Conservation (phyloP, 768 basidiomycete species). For the Daedaleopsis sinensis region DNA sequence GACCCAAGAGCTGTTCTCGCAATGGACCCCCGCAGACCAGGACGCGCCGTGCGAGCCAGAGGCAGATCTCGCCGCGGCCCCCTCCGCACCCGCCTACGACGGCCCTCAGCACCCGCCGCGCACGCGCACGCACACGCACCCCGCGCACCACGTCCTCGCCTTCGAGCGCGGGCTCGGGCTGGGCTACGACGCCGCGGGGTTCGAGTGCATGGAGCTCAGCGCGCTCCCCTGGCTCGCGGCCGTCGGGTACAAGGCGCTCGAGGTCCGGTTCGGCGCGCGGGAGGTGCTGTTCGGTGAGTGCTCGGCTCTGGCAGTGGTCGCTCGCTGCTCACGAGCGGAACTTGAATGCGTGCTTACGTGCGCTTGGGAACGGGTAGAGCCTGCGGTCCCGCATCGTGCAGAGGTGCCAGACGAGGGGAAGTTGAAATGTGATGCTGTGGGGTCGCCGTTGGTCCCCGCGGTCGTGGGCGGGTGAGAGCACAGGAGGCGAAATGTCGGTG, state of each 20-base stretch:
- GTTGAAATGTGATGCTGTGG: neutral
- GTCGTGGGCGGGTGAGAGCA: neutral
- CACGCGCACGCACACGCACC: constrained; percentile 15
- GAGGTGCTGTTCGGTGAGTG: neutral
- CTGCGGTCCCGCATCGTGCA: neutral
- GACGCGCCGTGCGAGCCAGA: neutral
- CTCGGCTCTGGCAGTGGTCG: no score
- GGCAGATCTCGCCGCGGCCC: neutral
- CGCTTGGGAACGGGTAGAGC: neutral
- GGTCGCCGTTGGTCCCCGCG: neutral
- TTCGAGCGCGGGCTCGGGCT: constrained; percentile 4
- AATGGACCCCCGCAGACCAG: neutral
- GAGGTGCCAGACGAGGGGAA: neutral
- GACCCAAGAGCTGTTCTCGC: no score
- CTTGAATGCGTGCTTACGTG: neutral
- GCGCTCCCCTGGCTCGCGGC: constrained; percentile 25
- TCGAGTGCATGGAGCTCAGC: constrained; percentile 24
- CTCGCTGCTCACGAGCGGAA: no score
- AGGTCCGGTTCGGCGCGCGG: neutral
- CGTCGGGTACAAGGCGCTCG: neutral
- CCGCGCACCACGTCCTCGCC: constrained; percentile 6
- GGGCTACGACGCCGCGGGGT: constrained; percentile 18
- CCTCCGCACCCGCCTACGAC: neutral
- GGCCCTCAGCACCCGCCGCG: constrained; percentile 19
- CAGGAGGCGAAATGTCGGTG: neutral